Percentiles rank a stretch among this genome's conserved stretches.
Conservation (phyloP, 2,329 filamentous ascomycete genomes). For the Fusarium temperatum region DNA sequence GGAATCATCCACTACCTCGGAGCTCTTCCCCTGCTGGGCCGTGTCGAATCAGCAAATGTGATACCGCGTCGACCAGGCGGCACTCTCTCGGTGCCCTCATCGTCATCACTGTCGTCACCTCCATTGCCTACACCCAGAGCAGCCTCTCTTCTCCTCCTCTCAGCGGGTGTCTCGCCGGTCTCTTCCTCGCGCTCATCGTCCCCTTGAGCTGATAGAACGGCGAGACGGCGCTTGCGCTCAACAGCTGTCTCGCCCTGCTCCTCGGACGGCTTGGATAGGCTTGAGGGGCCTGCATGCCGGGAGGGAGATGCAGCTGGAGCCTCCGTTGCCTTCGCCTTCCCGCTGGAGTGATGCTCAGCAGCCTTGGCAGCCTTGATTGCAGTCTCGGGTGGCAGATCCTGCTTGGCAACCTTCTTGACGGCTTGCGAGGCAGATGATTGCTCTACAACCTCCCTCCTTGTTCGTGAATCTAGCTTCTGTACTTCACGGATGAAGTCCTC, state of each 20-base stretch:
- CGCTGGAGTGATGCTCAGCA: conserved; percentile 12
- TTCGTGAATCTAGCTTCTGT: conserved; percentile 74
- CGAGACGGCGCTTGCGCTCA: conserved; percentile 72
- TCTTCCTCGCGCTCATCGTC: conserved; percentile 53
- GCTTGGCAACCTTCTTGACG: conserved; percentile 60
- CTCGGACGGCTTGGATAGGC: conserved; percentile 31
- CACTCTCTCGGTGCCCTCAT: conserved; percentile 65
- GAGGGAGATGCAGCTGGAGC: conserved; percentile 26
- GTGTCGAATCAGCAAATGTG: conserved; percentile 63
- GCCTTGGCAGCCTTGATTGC: conserved; percentile 37
- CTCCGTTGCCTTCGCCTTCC: background rate
- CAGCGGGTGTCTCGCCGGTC: conserved; percentile 75
- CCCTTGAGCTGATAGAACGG: conserved; percentile 56
- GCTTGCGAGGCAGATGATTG: conserved; percentile 58
- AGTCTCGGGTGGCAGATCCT: conserved; percentile 43
- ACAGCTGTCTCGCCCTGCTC: conserved; percentile 70
- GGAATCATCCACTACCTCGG: conserved; percentile 11
- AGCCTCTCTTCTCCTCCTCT: conserved; percentile 76
- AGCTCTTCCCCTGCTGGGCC: conserved; percentile 32
- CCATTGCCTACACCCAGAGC: conserved; percentile 69
- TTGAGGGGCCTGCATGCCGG: conserved; percentile 12
- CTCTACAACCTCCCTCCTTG: conserved; percentile 64
- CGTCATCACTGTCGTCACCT: conserved; percentile 59
- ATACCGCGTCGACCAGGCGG: conserved; percentile 65
- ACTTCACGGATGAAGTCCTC: conserved; percentile 81